These are phyloP conservation scores for Coprinellus aureogranulatus DNA, from an alignment of 768 basidiomycete genomes.

Conservation along the genomic window DNA sequence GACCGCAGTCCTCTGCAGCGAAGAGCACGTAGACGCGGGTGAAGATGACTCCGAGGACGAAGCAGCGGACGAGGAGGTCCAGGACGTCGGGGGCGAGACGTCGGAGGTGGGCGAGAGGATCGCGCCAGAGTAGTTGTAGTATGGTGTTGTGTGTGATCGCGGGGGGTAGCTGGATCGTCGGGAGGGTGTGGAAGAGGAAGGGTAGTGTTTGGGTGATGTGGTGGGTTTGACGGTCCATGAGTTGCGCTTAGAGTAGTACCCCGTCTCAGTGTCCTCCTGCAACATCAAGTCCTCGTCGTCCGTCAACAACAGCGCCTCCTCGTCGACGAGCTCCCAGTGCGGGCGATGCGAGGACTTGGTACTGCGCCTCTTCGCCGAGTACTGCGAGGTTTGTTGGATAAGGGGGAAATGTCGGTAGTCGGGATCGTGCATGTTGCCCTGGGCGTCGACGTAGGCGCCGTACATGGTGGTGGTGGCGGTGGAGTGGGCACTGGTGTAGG, in stretches of 20 bases:
- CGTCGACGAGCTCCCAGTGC: conserved; percentile 9
- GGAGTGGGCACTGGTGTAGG: conserved; percentile 14
- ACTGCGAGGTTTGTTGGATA: conserved; percentile 3
- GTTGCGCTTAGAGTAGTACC: conserved; percentile 7
- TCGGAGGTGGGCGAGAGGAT: conserved; percentile 1
- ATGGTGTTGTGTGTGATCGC: not conserved
- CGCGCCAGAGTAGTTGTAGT: conserved; percentile 1
- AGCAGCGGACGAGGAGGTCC: conserved; percentile 1
- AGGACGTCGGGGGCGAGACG: conserved; percentile 1
- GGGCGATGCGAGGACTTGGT: not conserved
- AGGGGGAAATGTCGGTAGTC: conserved; percentile 17
- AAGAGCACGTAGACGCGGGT: conserved; percentile 1
- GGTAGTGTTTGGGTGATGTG: not conserved
- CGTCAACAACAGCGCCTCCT: conserved; percentile 3
- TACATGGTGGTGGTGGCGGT: not conserved
- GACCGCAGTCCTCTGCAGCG: not conserved
- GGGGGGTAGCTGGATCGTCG: conserved; percentile 7
- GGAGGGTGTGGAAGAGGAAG: conserved; percentile 1
- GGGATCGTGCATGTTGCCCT: conserved; percentile 17
- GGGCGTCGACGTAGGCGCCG: conserved; percentile 15
- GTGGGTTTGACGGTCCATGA: conserved; percentile 3
- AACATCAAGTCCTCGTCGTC: conserved; percentile 9
- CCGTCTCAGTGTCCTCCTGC: not conserved
- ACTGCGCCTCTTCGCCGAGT: not conserved
- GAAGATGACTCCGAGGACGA: conserved; percentile 5